Evolutionary conservation across 768 basidiomycete species (phyloP).

Genomic region (Tricholoma furcatifolium): DNA sequence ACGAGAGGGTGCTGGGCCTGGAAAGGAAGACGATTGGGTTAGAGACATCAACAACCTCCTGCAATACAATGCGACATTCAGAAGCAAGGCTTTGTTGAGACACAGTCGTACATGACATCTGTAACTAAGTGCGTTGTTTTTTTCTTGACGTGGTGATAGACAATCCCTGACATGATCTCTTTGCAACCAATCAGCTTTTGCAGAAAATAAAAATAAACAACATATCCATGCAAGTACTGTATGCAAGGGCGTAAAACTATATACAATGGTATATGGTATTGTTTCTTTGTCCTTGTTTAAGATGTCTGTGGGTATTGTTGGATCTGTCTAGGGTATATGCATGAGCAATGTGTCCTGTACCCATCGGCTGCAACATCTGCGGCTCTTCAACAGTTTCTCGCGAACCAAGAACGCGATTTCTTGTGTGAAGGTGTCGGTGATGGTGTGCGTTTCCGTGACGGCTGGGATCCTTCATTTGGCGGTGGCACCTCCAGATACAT

Average conservation of each 20-base stretch:
- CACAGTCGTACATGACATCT: conserved; percentile 60
- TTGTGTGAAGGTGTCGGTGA: conserved; percentile 19
- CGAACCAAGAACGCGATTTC: conserved; percentile 18
- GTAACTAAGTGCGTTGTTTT: too few species aligned
- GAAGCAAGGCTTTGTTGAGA: conserved; percentile 81
- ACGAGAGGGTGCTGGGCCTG: conserved; percentile 69
- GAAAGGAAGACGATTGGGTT: conserved; percentile 95
- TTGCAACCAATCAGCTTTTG: too few species aligned
- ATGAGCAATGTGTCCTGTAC: neutral
- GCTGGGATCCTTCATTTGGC: conserved; percentile 19
- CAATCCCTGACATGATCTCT: too few species aligned
- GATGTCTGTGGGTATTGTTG: neutral
- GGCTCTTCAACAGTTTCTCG: conserved; percentile 4
- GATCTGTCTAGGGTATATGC: neutral
- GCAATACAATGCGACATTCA: conserved; percentile 93
- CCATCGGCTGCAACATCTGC: neutral
- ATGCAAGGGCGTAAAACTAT: too few species aligned
- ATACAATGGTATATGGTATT: too few species aligned
- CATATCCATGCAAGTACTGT: too few species aligned
- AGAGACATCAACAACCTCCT: conserved; percentile 92
- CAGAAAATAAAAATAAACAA: too few species aligned
- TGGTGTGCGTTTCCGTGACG: conserved; percentile 18
- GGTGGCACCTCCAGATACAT: conserved; percentile 39
- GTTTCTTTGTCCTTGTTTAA: too few species aligned
- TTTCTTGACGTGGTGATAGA: too few species aligned